These are phyloP conservation scores for Penicillium sp. DNA, from an alignment of 2,329 filamentous ascomycete genomes.

Conservation along the genomic window DNA sequence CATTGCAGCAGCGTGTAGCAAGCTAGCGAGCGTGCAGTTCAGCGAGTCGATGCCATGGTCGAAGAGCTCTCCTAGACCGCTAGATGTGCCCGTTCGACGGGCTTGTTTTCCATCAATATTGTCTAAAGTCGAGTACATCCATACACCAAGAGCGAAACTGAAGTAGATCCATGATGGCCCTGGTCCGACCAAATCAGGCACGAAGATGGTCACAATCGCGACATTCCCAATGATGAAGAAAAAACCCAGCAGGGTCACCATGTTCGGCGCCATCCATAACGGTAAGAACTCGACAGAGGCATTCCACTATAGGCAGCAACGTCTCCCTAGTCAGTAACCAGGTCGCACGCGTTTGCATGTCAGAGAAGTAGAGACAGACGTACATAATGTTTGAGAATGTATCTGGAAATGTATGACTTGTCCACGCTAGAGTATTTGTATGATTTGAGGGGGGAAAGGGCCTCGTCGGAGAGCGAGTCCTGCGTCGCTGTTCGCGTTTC, in stretches of 20 bases:
- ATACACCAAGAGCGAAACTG: slow-evolving; percentile 90
- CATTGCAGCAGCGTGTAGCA: slow-evolving; percentile 91
- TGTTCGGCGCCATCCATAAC: slow-evolving; percentile 95
- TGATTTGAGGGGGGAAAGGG: slow-evolving; percentile 81
- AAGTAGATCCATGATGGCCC: slow-evolving; percentile 90
- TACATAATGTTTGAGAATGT: slow-evolving; percentile 95
- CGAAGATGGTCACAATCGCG: slow-evolving; percentile 66
- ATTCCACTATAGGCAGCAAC: slow-evolving; percentile 70
- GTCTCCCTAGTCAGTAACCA: background rate
- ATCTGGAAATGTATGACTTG: slow-evolving; percentile 88
- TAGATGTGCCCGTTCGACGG: slow-evolving; percentile 88
- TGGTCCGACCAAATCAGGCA: slow-evolving; percentile 87
- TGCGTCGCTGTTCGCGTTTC: slow-evolving; percentile 30
- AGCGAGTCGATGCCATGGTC: slow-evolving; percentile 98
- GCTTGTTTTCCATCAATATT: slow-evolving; percentile 99
- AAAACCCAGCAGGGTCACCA: slow-evolving; percentile 94
- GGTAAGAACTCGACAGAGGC: slow-evolving; percentile 86
- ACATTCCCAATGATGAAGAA: slow-evolving; percentile 89
- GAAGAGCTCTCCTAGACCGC: slow-evolving; percentile 91
- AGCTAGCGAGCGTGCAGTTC: slow-evolving; percentile 89
- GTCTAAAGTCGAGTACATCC: slow-evolving; percentile 99
- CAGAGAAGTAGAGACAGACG: slow-evolving; percentile 27
- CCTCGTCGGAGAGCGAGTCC: slow-evolving; percentile 77
- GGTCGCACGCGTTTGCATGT: background rate
- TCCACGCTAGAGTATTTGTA: slow-evolving; percentile 99